A percentile compares a stretch with the other conserved stretches of the same genome.
Conservation (phyloP, 1,284 basidiomycete species). For the Papiliotrema flavescens region DNA sequence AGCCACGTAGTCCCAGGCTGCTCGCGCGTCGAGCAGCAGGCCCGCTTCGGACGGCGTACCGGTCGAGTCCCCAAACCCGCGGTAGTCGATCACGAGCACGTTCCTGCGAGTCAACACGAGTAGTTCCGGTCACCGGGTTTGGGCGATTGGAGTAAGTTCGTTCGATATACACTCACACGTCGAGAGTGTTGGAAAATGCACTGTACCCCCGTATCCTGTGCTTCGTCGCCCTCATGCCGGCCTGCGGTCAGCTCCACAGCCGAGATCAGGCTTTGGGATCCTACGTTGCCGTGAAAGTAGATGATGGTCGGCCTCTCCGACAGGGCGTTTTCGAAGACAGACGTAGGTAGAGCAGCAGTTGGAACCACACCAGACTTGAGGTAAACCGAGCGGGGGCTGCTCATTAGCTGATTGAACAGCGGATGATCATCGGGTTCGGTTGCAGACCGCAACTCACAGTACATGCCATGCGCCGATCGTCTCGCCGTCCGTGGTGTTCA, state of each 20-base stretch:
- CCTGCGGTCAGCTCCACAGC: conserved; percentile 16
- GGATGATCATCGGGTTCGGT: too few species aligned
- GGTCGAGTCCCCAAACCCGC: conserved; percentile 86
- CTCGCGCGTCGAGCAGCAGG: conserved; percentile 67
- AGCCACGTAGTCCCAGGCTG: conserved; percentile 61
- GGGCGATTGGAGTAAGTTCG: not conserved
- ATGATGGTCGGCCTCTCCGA: conserved; percentile 67
- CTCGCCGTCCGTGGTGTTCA: conserved; percentile 72
- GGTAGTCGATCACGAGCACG: conserved; percentile 80
- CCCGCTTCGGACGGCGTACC: conserved; percentile 74
- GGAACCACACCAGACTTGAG: conserved; percentile 9
- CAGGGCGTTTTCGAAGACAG: conserved; percentile 54
- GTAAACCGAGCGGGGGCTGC: conserved; percentile 30
- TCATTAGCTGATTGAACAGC: not conserved
- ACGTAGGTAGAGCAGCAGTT: conserved; percentile 23
- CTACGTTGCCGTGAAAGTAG: conserved; percentile 83
- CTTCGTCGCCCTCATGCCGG: conserved; percentile 29
- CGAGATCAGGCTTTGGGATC: conserved; percentile 1
- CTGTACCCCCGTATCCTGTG: conserved; percentile 30
- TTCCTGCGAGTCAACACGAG: conserved; percentile 54
- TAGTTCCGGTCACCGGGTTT: not conserved
- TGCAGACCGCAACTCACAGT: conserved; percentile 51
- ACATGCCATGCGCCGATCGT: conserved; percentile 86
- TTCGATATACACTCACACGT: conserved; percentile 20
- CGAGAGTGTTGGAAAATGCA: conserved; percentile 26